Evolutionary conservation across 2,329 filamentous ascomycete genomes (phyloP).

Genomic region (Myriosclerotinia curreyana): DNA sequence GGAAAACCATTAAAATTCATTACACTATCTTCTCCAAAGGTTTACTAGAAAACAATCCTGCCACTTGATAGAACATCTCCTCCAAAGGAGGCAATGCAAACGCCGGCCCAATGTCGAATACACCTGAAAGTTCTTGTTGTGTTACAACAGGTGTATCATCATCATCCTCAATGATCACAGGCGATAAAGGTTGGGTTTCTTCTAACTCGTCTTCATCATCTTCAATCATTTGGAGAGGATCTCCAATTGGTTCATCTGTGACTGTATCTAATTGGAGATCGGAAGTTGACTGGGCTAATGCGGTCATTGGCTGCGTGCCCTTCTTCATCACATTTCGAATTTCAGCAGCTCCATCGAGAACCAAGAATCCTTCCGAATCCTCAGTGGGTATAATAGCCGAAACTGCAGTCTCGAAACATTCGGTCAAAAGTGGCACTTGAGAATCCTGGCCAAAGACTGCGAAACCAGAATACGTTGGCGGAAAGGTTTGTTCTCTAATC

Average conservation of each 20-base stretch:
- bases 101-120: slow-evolving; percentile 67
- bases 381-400: slow-evolving; percentile 64
- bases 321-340: slow-evolving; percentile 62
- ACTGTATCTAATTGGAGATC: slow-evolving; percentile 40
- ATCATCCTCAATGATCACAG: slow-evolving; percentile 46
- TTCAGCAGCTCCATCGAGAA: slow-evolving; percentile 73
- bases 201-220: slow-evolving; percentile 40
- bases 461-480: slow-evolving; percentile 50
- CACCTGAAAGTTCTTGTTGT: slow-evolving; percentile 63
- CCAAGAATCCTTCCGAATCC: slow-evolving; percentile 67
- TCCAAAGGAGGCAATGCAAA: slow-evolving; percentile 69
- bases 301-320: slow-evolving; percentile 51
- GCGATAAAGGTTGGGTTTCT: slow-evolving; percentile 34
- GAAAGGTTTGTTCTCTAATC: slow-evolving; percentile 37
- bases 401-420: slow-evolving; percentile 56
- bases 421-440: slow-evolving; percentile 56
- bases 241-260: slow-evolving; percentile 32
- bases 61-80: slow-evolving; percentile 73
- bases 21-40: slow-evolving; percentile 39
- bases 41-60: slow-evolving; percentile 60
- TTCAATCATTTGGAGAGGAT: slow-evolving; percentile 29
- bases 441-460: slow-evolving; percentile 64
- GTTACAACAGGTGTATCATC: slow-evolving; percentile 60
- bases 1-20: slow-evolving; percentile 20
- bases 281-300: slow-evolving; percentile 55